These are phyloP conservation scores for Prunus campanulata DNA, from an alignment of 306 rosid species.

Conservation along the genomic window DNA sequence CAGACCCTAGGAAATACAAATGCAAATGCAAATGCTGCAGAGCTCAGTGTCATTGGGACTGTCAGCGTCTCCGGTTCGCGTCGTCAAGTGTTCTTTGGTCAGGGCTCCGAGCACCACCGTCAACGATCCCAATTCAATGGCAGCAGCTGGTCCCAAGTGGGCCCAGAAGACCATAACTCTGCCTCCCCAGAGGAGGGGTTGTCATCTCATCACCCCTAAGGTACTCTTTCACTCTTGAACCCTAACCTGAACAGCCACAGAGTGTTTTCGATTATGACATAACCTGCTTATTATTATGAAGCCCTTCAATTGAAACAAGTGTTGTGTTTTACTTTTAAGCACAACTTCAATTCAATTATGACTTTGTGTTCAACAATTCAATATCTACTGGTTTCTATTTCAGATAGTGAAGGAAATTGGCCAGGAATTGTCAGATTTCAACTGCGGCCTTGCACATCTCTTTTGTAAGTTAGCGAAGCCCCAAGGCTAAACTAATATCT, in stretches of 20 bases:
- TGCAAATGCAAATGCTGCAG: conserved; percentile 1
- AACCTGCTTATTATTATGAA: too few species aligned
- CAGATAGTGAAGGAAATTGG: conserved; percentile 57
- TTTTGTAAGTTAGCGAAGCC: conserved; percentile 48
- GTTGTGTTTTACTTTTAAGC: background rate
- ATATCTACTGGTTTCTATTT: background rate
- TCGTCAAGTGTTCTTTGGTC: background rate
- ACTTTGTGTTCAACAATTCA: background rate
- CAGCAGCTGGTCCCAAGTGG: conserved; percentile 68
- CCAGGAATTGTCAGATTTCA: conserved; percentile 77
- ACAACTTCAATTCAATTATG: too few species aligned
- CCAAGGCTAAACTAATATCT: background rate
- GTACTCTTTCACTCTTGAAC: background rate
- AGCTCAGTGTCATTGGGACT: background rate
- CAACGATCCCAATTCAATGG: conserved; percentile 40
- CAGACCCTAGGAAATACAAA: background rate
- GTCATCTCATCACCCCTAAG: conserved; percentile 90
- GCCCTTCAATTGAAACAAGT: background rate
- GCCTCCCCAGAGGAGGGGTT: conserved; percentile 75
- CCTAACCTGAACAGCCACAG: background rate
- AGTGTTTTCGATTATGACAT: too few species aligned
- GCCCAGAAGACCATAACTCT: conserved; percentile 82
- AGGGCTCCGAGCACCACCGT: conserved; percentile 9
- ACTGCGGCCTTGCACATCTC: conserved; percentile 92
- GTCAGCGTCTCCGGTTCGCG: conserved; percentile 6